A percentile compares a stretch with the other conserved stretches of the same genome.
Conservation (phyloP, 176 grass and related monocot species). For the Phyllostachys edulis region DNA sequence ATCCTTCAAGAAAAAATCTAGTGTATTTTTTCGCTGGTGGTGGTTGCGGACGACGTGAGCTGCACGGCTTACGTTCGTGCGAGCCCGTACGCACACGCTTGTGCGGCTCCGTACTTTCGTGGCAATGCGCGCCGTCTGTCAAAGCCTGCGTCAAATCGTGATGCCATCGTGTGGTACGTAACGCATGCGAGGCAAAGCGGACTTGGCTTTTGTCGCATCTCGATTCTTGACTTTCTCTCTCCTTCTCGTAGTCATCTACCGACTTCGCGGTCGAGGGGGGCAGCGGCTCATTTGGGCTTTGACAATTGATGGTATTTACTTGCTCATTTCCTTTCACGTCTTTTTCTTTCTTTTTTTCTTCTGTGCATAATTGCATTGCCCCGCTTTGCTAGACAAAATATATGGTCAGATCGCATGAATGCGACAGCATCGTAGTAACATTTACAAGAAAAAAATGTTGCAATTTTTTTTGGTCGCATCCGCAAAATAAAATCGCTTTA, state of each 20-base stretch:
- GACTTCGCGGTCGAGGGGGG: background rate
- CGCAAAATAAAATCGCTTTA: too few relatives aligned
- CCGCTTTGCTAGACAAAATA: background rate
- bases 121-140: too few relatives aligned
- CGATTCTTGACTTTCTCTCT: background rate
- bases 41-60: too few relatives aligned
- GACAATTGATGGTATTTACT: background rate
- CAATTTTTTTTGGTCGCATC: too few relatives aligned
- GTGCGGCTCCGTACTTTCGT: background rate
- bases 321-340: background rate
- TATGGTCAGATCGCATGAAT: background rate
- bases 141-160: background rate
- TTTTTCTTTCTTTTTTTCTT: background rate
- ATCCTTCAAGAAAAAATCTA: too few relatives aligned
- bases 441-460: background rate
- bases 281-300: background rate
- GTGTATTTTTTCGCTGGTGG: too few relatives aligned
- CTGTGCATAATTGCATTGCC: background rate
- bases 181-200: background rate
- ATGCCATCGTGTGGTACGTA: too few relatives aligned
- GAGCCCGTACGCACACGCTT: too few relatives aligned
- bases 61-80: background rate
- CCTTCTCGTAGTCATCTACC: background rate
- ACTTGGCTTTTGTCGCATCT: background rate
- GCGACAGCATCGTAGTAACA: background rate